Conservation (phyloP, 2,329 filamentous ascomycete species). For the Colletotrichum gigasporum region DNA sequence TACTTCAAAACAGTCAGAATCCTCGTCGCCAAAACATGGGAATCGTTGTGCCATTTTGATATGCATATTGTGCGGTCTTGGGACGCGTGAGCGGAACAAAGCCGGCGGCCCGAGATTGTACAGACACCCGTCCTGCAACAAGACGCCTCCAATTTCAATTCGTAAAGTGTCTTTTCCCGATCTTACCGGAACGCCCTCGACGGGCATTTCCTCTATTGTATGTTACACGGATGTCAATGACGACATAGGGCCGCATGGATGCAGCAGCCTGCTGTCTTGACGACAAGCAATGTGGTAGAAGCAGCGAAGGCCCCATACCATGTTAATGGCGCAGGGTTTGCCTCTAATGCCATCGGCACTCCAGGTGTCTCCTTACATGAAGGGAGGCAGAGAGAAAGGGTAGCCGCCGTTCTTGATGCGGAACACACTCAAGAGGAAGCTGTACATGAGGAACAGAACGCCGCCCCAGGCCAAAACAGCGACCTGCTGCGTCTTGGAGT, state of each 20-base stretch:
- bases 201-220: background rate
- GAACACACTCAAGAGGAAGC: conserved; percentile 94
- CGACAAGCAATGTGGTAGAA: background rate
- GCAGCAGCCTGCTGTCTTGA: background rate
- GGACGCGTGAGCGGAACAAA: too few species aligned
- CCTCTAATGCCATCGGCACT: background rate
- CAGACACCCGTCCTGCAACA: too few species aligned
- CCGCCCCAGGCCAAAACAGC: conserved; percentile 83
- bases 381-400: conserved; percentile 92
- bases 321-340: background rate
- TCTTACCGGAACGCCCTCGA: background rate
- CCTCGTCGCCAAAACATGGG: too few species aligned
- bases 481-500: conserved; percentile 80
- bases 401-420: conserved; percentile 94
- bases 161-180: background rate
- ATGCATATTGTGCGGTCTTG: too few species aligned
- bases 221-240: conserved; percentile 13
- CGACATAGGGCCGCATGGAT: background rate
- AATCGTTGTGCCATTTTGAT: too few species aligned
- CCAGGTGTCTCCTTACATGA: conserved; percentile 60
- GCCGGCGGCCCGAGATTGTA: too few species aligned
- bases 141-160: background rate
- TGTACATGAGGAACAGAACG: conserved; percentile 85
- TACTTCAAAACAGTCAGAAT: too few species aligned
- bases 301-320: background rate